phyloP scores from a whole-genome alignment of 2,329 filamentous ascomycete species.

The Calycina herbarum region DNA sequence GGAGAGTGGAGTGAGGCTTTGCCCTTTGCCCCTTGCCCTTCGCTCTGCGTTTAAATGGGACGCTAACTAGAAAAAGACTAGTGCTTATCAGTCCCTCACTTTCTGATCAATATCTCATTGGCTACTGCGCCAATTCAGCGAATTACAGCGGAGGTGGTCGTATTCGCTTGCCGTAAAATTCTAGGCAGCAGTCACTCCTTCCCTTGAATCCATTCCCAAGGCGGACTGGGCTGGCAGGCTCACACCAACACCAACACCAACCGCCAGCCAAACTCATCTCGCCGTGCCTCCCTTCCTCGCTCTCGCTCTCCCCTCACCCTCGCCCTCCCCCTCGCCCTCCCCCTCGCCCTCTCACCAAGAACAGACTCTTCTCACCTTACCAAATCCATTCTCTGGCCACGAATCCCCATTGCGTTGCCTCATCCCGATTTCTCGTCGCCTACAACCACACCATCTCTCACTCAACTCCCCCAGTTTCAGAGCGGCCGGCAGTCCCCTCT shows the following conservation, averaged over 20 bases:
- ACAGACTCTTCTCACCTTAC: constrained; percentile 10
- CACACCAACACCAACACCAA: constrained; percentile 7
- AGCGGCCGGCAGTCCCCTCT: constrained; percentile 19
- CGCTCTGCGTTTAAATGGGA: constrained; percentile 1
- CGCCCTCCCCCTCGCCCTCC: neutral
- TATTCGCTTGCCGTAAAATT: constrained; percentile 11
- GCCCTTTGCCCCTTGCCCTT: neutral
- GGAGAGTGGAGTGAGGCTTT: no score
- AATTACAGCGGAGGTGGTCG: neutral
- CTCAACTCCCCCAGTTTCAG: constrained; percentile 1
- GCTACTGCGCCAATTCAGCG: neutral
- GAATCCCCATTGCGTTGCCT: constrained; percentile 25
- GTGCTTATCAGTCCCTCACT: neutral
- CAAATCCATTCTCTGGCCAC: constrained; percentile 17
- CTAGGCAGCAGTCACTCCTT: constrained; percentile 22
- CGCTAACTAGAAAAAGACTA: neutral
- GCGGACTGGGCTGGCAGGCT: constrained; percentile 19
- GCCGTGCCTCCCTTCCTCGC: neutral
- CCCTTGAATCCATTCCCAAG: constrained; percentile 14
- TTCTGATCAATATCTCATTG: neutral
- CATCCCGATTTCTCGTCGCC: constrained; percentile 7
- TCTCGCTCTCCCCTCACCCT: neutral
- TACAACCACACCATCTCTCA: neutral
- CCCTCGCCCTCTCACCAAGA: constrained; percentile 11
- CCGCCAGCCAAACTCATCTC: constrained; percentile 12